Conservation (phyloP, 2,329 filamentous ascomycete species). For the Tolypocladium nubicola region DNA sequence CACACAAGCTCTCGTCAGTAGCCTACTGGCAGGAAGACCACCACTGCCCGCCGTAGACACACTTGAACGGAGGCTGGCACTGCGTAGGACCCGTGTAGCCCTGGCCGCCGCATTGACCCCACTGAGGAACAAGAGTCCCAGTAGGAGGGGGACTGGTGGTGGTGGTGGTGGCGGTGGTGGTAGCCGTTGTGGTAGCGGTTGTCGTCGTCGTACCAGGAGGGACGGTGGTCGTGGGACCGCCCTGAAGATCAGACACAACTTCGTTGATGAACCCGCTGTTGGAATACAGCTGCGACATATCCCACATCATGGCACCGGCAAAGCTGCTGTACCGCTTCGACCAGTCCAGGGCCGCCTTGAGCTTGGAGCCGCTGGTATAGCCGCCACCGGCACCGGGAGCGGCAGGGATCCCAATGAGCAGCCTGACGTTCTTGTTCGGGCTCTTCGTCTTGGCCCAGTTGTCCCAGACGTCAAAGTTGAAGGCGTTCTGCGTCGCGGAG, state of each 20-base stretch:
- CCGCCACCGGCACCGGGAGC: constrained; percentile 42
- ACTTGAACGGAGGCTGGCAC: constrained; percentile 12
- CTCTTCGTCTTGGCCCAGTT: constrained; percentile 47
- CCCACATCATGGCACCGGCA: constrained; percentile 62
- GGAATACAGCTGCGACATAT: constrained; percentile 49
- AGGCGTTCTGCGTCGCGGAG: constrained; percentile 34
- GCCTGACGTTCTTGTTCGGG: constrained; percentile 48
- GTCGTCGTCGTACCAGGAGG: not conserved
- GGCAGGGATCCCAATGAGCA: constrained; percentile 51
- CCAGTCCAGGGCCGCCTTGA: constrained; percentile 42
- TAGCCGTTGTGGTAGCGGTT: not conserved
- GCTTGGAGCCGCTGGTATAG: constrained; percentile 36
- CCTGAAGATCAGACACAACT: constrained; percentile 16
- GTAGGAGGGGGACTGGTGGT: constrained; percentile 5
- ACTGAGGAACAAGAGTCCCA: constrained; percentile 10
- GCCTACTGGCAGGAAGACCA: constrained; percentile 11
- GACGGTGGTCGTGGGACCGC: not conserved
- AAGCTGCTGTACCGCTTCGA: constrained; percentile 46
- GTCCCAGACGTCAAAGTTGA: constrained; percentile 56
- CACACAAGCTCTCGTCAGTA: not conserved
- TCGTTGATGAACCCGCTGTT: constrained; percentile 45
- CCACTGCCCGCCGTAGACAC: constrained; percentile 9
- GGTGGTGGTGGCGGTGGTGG: not conserved
- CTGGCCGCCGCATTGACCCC: constrained; percentile 13
- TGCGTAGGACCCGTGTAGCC: constrained; percentile 11